Percentiles rank a stretch among this genome's conserved stretches.
Conservation (phyloP, 2,329 filamentous ascomycete genomes). For the Fusarium sp. region DNA sequence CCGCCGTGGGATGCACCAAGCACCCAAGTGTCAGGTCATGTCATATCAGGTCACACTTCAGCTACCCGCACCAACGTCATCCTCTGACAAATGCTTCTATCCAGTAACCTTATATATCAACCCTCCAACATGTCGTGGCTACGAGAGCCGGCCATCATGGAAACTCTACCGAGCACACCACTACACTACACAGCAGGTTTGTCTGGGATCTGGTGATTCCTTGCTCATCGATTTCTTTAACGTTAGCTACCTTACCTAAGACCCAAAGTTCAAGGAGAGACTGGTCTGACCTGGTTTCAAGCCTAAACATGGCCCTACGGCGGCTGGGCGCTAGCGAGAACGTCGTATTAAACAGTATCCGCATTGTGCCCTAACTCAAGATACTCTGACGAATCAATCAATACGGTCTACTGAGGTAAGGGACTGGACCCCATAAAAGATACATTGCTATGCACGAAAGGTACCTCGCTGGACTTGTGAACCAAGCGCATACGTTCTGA, state of each 20-base stretch:
- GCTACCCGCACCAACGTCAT: conserved; percentile 34
- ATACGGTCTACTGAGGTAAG: conserved; percentile 21
- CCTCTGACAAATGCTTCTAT: conserved; percentile 25
- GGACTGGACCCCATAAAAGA: conserved; percentile 17
- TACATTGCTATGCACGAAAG: conserved; percentile 18
- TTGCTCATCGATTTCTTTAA: conserved; percentile 1
- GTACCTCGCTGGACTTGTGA: conserved; percentile 27
- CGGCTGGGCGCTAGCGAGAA: conserved; percentile 33
- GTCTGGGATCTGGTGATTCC: conserved; percentile 19
- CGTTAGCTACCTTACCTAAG: background rate
- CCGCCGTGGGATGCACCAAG: conserved; percentile 25
- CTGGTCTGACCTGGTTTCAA: conserved; percentile 12
- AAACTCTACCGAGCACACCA: conserved; percentile 22
- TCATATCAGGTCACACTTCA: conserved; percentile 46
- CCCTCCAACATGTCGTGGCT: conserved; percentile 37
- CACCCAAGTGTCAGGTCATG: conserved; percentile 43
- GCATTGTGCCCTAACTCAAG: conserved; percentile 26
- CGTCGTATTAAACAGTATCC: conserved; percentile 39
- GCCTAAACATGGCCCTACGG: conserved; percentile 32
- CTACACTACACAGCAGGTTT: conserved; percentile 6
- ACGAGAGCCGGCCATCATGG: conserved; percentile 20
- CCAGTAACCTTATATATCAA: conserved; percentile 36
- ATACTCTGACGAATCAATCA: conserved; percentile 34
- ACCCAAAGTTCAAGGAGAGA: conserved; percentile 13
- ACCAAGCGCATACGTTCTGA: background rate